phyloP scores from a whole-genome alignment of 1,284 basidiomycete genomes.

The Gomphus bonarii region DNA sequence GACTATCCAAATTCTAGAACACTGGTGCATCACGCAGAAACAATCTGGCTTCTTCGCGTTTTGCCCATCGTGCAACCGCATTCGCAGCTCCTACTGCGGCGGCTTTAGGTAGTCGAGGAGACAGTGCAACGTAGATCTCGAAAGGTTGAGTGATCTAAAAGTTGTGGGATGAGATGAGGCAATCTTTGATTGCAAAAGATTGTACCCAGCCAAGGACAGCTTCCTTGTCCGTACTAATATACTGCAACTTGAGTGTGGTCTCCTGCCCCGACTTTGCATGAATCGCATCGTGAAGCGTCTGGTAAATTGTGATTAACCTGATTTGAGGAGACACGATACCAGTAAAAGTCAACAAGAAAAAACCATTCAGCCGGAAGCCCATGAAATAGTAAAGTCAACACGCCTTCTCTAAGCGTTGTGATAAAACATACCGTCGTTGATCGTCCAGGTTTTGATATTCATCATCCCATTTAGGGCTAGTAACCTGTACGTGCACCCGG shows the following conservation, averaged over 20 bases:
- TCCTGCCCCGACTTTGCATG: constrained; percentile 78
- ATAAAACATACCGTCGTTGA: constrained; percentile 42
- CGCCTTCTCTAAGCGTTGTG: constrained; percentile 13
- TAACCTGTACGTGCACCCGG: constrained; percentile 79
- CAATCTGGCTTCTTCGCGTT: constrained; percentile 70
- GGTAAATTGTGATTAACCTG: constrained; percentile 73
- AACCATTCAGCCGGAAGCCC: too few relatives aligned
- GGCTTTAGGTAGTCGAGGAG: constrained; percentile 76
- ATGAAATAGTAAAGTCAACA: not conserved
- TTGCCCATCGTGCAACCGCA: constrained; percentile 82
- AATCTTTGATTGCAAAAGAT: constrained; percentile 4
- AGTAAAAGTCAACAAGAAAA: too few relatives aligned
- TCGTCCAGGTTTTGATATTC: constrained; percentile 61
- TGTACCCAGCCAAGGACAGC: constrained; percentile 82
- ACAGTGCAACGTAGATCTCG: constrained; percentile 81
- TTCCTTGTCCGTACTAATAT: constrained; percentile 76
- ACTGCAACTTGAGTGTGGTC: constrained; percentile 71
- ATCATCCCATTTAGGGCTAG: constrained; percentile 72
- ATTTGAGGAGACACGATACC: too few relatives aligned
- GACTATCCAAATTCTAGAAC: constrained; percentile 35
- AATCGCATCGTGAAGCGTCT: constrained; percentile 73
- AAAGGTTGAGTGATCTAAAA: constrained; percentile 83
- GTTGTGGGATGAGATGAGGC: not conserved
- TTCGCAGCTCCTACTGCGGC: constrained; percentile 84
- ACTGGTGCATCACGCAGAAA: constrained; percentile 86